Evolutionary conservation across 805 yeast species (phyloP).

Genomic region (Ogataea allantospora): DNA sequence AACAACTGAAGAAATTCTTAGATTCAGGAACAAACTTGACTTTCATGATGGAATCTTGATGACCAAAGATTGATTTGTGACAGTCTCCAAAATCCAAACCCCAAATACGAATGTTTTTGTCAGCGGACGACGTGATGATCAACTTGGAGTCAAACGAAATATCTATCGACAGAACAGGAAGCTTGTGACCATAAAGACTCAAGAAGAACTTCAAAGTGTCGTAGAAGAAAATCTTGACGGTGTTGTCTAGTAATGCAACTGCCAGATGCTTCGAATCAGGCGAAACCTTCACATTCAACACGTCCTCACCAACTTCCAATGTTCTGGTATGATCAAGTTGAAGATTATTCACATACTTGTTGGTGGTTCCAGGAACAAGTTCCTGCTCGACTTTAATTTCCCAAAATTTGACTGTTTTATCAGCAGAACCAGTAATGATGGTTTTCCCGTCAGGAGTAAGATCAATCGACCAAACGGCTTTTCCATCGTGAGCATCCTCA

Average conservation of each 20-base stretch:
- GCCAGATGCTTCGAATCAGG: slow-evolving; percentile 79
- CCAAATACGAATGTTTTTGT: slow-evolving; percentile 96
- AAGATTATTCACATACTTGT: slow-evolving; percentile 48
- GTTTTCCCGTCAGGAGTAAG: slow-evolving; percentile 81
- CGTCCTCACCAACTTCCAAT: slow-evolving; percentile 82
- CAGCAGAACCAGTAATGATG: slow-evolving; percentile 91
- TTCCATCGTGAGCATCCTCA: slow-evolving; percentile 70
- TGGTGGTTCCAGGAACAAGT: slow-evolving; percentile 63
- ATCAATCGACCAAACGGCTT: slow-evolving; percentile 88
- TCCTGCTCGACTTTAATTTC: slow-evolving; percentile 67
- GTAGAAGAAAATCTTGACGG: slow-evolving; percentile 90
- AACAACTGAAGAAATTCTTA: slow-evolving; percentile 85
- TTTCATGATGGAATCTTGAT: slow-evolving; percentile 91
- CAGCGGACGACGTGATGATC: slow-evolving; percentile 92
- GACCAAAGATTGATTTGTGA: slow-evolving; percentile 94
- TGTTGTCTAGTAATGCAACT: slow-evolving; percentile 82
- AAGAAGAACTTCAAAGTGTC: slow-evolving; percentile 86
- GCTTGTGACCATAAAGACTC: slow-evolving; percentile 91
- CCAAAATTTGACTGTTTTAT: slow-evolving; percentile 89
- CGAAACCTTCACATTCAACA: slow-evolving; percentile 73
- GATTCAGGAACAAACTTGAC: slow-evolving; percentile 81
- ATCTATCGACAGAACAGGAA: slow-evolving; percentile 91
- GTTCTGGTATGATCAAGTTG: slow-evolving; percentile 73
- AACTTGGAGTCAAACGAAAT: slow-evolving; percentile 86
- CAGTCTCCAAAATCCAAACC: slow-evolving; percentile 99